These are phyloP conservation scores for Silene latifolia DNA, from an alignment of 148 eudicot species.

Conservation along the genomic window DNA sequence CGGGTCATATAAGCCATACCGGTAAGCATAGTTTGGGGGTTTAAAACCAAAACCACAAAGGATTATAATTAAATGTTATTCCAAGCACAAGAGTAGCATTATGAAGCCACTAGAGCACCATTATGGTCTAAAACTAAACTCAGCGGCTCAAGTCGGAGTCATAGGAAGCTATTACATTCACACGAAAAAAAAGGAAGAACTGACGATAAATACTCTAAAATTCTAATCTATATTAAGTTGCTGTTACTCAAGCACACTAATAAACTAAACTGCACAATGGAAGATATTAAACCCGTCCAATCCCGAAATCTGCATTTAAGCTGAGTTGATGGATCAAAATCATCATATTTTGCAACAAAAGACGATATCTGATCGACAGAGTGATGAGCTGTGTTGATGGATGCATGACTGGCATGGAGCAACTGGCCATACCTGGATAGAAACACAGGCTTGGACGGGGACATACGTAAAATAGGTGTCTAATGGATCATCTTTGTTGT, in stretches of 20 bases:
- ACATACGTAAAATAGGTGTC: slow-evolving; percentile 8
- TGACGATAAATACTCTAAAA: not conserved
- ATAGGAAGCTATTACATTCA: not conserved
- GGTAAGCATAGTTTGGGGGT: no score
- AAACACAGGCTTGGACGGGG: not conserved
- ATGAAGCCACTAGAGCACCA: not conserved
- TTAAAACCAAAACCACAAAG: not conserved
- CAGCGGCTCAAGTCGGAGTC: not conserved
- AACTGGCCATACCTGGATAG: slow-evolving; percentile 2
- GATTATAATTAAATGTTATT: not conserved
- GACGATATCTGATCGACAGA: not conserved
- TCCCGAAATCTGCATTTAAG: not conserved
- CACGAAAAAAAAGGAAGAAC: not conserved
- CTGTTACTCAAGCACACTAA: not conserved
- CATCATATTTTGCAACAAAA: slow-evolving; percentile 9
- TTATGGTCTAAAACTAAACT: not conserved
- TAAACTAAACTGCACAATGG: not conserved
- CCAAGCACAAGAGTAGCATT: not conserved
- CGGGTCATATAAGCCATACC: no score
- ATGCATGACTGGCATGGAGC: not conserved
- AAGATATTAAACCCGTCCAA: not conserved
- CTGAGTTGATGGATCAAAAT: slow-evolving; percentile 4
- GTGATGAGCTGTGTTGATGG: not conserved
- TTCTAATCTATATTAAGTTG: not conserved
- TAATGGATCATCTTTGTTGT: slow-evolving; percentile 57